Base-by-base conservation (phyloP, 2,329 filamentous ascomycete genomes). In the Colletotrichum somersetense region DNA sequence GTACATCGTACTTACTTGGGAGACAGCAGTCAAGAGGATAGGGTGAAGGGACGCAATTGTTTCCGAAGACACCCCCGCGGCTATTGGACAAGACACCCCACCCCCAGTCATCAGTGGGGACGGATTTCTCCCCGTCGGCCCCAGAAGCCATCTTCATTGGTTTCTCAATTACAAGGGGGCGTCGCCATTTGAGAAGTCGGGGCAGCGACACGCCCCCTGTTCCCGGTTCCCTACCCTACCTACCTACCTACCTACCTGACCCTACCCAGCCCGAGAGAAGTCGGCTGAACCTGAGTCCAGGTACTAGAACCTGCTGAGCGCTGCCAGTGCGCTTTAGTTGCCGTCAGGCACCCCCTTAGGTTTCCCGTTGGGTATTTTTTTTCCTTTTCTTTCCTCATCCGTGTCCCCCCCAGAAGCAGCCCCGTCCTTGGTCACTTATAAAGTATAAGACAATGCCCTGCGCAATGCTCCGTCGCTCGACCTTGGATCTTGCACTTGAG, bases 41-140 rank as follows among this genome's bases (percentile, higher is more conserved):
- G 62, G 58, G 65, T 62, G 67, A 48, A 61, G 40, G 44, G 55
- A 66, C 50, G 56, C 23, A n/a, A 52, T 18, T 23, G 26, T 42
- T 61, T 42, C 18, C 62, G 50, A 23, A 44, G 20, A 33, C 61
- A 74, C 72, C 57, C 72, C 66, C 58, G 48, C 16, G 11, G 67
- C 30, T 33, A 26, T 57, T 66, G 72, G 46, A 56, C 58, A 30
- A 35, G 20, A 35, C 16, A 62, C 52, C 70, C 59, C 64, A 61
- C 62, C 50, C 61, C 70, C n/a, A 23, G 70, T 63, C 30, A 57
- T 20, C 20, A 52, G 42, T 62, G 50, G 71, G 35, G 62, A 65
- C 72, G 72, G 72, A 61, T 70, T 74, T 74, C 70, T 74, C 62
- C 72, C 66, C 66, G 65, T 52, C 20, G 52, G 70, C 38, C 50